Base-by-base conservation (phyloP, 768 basidiomycete genomes). In the Scleroderma bovista region DNA sequence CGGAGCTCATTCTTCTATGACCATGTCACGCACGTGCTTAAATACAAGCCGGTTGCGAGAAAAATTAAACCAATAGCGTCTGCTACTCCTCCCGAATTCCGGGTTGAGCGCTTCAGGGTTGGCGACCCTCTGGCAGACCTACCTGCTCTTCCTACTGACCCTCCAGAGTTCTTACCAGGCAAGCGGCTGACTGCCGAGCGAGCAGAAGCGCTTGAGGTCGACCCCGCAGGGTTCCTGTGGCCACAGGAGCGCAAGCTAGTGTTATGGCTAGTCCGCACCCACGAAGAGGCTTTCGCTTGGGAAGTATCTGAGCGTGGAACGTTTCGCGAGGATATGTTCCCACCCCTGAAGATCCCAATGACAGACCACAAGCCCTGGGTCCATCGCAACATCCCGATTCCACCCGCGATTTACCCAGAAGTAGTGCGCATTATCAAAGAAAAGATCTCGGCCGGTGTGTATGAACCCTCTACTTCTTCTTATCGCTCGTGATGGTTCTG, bases 361-460 rank as follows among this genome's bases (percentile, higher is more conserved):
- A 47, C 74, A 0, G 48, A 54, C 3, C 72, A 76, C 51, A 61
- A 32, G 0, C 72, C 65, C 0, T 72, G 68, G 64, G 52, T 12
- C 62, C 72, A 15, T 1, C 17, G 0, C 63, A 68, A 68, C 29
- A 67, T 66, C 11, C 66, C 61, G 0, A 64, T 71, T 5, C 63
- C 31, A 48, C 61, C 57, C 0, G 56, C 59, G 1, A 60, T 64
- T 20, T 61, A 57, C 29, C 19, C 56, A 1, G 48, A 66, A 23
- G 57, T 65, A 1, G 20, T 57, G 11, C 46, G 59, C 2, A 53
- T 73, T 1, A 61, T 75, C 16, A 63, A 65, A 15, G 52, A 19
- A 19, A 72, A 72, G 44, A 64, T 75, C 10, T 52, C 48, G 0
- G 58, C 69, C 0, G 69, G 75, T 1, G 68, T 75, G 0, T 76